Base-by-base conservation (phyloP, 2,329 filamentous ascomycete species). In the Kalaharituber pfeilii region DNA sequence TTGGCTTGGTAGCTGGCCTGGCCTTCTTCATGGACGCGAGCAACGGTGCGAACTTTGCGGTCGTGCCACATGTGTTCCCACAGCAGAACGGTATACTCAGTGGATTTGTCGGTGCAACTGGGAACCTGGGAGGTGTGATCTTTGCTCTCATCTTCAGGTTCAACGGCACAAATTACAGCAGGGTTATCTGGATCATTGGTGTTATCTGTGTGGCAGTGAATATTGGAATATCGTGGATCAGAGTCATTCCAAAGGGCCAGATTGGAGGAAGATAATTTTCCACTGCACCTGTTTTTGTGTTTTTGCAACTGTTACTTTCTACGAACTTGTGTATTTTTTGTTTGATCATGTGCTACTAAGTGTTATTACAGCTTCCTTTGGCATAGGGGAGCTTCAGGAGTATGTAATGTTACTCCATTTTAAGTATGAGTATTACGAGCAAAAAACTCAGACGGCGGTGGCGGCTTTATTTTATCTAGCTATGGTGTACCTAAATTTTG, bases 131-230 rank as follows among this genome's bases (percentile, higher is more conserved):
- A 3, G 88, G 88, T 11, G 79, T 94, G 51, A 67, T 93, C 50
- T 94, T 91, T 64, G 82, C 86, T 20, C 78, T 93, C 65, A 78
- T 86, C 65, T 94, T 89, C 73, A 74, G 86, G 50, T 91, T 88
- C 68, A 72, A 77, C 50, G 79, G 78, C 4, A 76, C 70, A 1
- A 69, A 82, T 64, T 93, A 87, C 64, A 77, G 73, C 9, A 79
- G 74, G 66, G 77, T 78, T 0, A 77, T 93, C 59, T 91, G 84
- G 84, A 81, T 93, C 56, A 86, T 89, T 64, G 87, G 87, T 2
- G 71, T 81, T 36, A 80, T 94, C 20, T 78, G 78, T 59, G 78
- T 94, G 57, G 80, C 63, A 0, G 68, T 89, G 25, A 85, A 87
- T 64, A 36, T 88, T 49, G 69, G 72, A 4, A 74, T 89, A 50